phyloP scores from a whole-genome alignment of 2,329 filamentous ascomycete species.

The Cladosporium sp. region DNA sequence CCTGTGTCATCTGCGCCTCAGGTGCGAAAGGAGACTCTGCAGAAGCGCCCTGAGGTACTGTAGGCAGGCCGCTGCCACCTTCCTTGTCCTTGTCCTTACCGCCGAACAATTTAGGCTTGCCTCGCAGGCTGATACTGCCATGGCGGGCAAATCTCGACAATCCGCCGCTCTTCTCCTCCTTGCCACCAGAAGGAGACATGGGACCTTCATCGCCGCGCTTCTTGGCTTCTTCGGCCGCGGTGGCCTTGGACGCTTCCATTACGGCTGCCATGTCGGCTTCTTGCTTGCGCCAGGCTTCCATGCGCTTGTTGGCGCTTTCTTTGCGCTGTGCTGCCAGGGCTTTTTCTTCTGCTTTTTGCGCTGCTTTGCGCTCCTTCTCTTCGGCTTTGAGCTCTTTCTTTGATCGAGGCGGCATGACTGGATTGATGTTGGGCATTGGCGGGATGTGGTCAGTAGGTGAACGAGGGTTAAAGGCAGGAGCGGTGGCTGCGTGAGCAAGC shows the following conservation, averaged over 20 bases:
- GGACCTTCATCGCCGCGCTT: conserved; percentile 14
- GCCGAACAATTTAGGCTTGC: conserved; percentile 68
- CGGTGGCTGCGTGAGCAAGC: conserved; percentile 64
- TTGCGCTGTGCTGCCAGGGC: conserved; percentile 36
- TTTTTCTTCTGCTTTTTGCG: conserved; percentile 56
- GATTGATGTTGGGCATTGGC: conserved; percentile 42
- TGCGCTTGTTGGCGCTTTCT: conserved; percentile 39
- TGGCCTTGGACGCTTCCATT: conserved; percentile 62
- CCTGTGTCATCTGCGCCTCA: conserved; percentile 12
- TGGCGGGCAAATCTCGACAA: conserved; percentile 61
- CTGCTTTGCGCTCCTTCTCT: conserved; percentile 55
- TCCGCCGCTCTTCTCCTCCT: conserved; percentile 27
- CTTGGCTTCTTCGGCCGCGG: conserved; percentile 53
- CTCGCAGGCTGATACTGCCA: conserved; percentile 73
- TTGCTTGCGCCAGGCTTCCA: conserved; percentile 53
- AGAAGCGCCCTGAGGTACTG: conserved; percentile 17
- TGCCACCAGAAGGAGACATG: conserved; percentile 18
- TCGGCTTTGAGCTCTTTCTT: conserved; percentile 63
- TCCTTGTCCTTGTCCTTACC: conserved; percentile 38
- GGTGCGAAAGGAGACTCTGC: conserved; percentile 21
- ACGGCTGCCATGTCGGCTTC: conserved; percentile 62
- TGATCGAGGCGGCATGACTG: conserved; percentile 50
- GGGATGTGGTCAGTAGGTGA: conserved; percentile 30
- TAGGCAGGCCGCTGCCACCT: conserved; percentile 18
- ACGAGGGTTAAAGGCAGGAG: conserved; percentile 24